Base-by-base conservation (phyloP, 768 basidiomycete genomes). In the Trametes maxima region DNA sequence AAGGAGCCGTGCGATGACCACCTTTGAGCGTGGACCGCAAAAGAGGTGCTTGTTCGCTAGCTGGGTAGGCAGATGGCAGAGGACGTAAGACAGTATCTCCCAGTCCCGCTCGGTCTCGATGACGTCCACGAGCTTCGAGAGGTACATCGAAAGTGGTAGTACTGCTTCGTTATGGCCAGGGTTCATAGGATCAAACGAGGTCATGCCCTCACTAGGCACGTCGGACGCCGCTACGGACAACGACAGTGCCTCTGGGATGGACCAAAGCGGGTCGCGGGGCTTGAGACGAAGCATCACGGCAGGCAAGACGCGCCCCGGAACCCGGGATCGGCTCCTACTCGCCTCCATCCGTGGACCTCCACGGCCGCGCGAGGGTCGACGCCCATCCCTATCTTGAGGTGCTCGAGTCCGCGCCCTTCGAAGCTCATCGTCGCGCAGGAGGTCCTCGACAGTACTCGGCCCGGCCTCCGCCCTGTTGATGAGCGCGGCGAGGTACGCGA, bases 1-100 rank as follows among this genome's bases (percentile, higher is more conserved):
- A 40, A 94, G 75, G 36, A 98, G 75, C 49, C 77, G 79, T 5
- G 84, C 77, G 21, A 95, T 81, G 11, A 83, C 81, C 14, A 70
- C 74, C n/a, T 86, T 79, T 28, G 90, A 86, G 52, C 85, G 85
- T 0, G 92, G 92, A 1, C 97, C 97, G 70, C 95, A 97, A 73
- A 97, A 95, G 54, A 98, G 80, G 68, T 98, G 94, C 73, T 98
- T 98, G 81, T 98, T 98, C 59, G 91, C 80, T 11, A 98, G 81
- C 70, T 98, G 95, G 10, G 86, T 80, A 1, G 97, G 95, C 0
- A 99, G 81, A 75, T 96, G 91, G 69, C 91, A 94, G 5, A 99
- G 80, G 5, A 95, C 79, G 69, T 97, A 98, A 2, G 94, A 94
- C 12, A 97, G 80, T 42, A 98, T 79, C 60, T 98, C 97, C 95